Evolutionary conservation across 2,329 filamentous ascomycete species (phyloP), one percentile per base, ranked within the genome.

Genomic region (Neonectria hederae): DNA sequence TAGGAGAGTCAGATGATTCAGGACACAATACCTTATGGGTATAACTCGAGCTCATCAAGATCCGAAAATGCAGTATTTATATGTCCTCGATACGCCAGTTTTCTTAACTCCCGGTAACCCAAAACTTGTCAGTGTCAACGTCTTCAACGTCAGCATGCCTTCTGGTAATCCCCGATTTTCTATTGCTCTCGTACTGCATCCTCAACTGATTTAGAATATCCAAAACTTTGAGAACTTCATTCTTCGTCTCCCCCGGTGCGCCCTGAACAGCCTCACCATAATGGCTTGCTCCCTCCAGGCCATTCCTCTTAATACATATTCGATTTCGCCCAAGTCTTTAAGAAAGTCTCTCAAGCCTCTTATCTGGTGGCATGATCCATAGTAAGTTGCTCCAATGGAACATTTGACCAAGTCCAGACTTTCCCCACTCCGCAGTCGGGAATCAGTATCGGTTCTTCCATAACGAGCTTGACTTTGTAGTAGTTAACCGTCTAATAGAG

Each of bases 111-210:
- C 8, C 35, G 0, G 32, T n/a, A 38, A 13, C 30, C 10, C 30
- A 5, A 4, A 2, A 32, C 14, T 1, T 1, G 8, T 6, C 35
- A 13, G 0, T n/a, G 6, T 6, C 14, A 38, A 35, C 14, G 5
- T n/a, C 35, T 14, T 38, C 2, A 17, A 38, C 7, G 14, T 4
- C 17, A 17, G 17, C 32, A 38, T 38, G 14, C 14, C 6, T 38
- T 2, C 0, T 17, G 0, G 5, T 2, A 5, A 38, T 38, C 11
- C 14, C 32, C 6, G 5, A 3, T 6, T 6, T 1, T 17, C 7
- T 14, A 38, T 8, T n/a, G 6, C 14, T 38, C 5, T 17, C 14
- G 6, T 8, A 8, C 14, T 38, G 35, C 6, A 17, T 14, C 2
- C 6, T 1, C 6, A 8, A 8, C 8, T 38, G 2, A 9, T 38